Conservation (phyloP, 441 rosid species). For the Arabidopsis lyrata region DNA sequence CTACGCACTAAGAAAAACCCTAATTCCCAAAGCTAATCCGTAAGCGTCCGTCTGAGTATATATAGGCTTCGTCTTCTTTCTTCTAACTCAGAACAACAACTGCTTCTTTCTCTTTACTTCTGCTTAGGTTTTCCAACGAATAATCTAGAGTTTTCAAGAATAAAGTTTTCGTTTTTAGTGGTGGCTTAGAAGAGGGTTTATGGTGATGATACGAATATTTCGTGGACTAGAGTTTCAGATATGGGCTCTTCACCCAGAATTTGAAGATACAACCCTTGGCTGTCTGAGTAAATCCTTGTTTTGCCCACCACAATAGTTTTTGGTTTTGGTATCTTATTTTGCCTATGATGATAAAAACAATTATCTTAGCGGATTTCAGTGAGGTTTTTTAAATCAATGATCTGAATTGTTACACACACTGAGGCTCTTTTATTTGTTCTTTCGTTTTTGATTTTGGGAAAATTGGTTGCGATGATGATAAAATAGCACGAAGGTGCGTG, state of each 20-base stretch:
- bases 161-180: background rate
- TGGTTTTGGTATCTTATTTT: fast-evolving
- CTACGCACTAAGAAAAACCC: conserved; percentile 5
- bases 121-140: background rate
- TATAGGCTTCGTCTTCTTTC: background rate
- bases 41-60: conserved; percentile 2
- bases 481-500: conserved; percentile 61
- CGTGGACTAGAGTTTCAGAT: conserved; percentile 99
- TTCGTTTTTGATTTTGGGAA: background rate
- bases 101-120: background rate
- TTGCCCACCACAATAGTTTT: background rate
- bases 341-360: conserved; percentile 72
- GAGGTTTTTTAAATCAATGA: conserved; percentile 72
- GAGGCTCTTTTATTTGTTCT: conserved; percentile 53
- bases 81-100: background rate
- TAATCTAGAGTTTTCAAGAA: background rate
- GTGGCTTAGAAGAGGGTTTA: conserved; percentile 36
- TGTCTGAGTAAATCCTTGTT: conserved; percentile 76
- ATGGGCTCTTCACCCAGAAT: conserved; percentile 60
- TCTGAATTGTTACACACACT: conserved; percentile 99
- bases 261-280: conserved; percentile 99
- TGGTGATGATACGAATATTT: conserved; percentile 68
- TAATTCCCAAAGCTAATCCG: conserved; percentile 18
- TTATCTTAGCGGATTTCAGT: conserved; percentile 99
- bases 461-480: conserved; percentile 71